These are phyloP conservation scores for Cladophialophora chaetospira DNA, from an alignment of 2,329 filamentous ascomycete species.

Conservation along the genomic window DNA sequence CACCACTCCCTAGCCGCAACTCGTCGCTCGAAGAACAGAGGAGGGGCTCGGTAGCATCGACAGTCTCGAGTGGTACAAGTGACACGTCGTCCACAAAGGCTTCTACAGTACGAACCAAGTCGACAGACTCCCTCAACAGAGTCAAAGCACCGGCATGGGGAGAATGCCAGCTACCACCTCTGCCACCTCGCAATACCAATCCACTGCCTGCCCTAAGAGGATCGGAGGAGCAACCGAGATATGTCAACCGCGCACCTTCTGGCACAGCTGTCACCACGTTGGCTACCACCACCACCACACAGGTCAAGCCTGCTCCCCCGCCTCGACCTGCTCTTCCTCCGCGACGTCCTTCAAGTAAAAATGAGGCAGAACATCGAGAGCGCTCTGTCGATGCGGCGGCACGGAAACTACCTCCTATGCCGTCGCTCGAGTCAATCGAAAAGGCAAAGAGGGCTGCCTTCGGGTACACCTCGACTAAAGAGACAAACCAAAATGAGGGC, in stretches of 20 bases:
- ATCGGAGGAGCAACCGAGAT: slow-evolving; percentile 41
- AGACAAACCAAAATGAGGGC: slow-evolving; percentile 23
- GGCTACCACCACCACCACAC: slow-evolving; percentile 22
- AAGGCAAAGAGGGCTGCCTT: slow-evolving; percentile 50
- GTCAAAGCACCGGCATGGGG: slow-evolving; percentile 61
- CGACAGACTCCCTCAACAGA: slow-evolving; percentile 39
- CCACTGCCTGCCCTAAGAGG: slow-evolving; percentile 30
- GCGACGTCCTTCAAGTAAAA: slow-evolving; percentile 28
- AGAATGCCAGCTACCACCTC: slow-evolving; percentile 55
- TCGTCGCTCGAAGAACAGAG: slow-evolving; percentile 37
- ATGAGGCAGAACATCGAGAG: slow-evolving; percentile 14
- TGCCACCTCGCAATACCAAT: slow-evolving; percentile 52
- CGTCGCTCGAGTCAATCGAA: slow-evolving; percentile 39
- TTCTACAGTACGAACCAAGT: slow-evolving; percentile 29
- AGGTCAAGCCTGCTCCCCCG: slow-evolving; percentile 20
- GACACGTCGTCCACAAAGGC: slow-evolving; percentile 28
- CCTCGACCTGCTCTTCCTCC: slow-evolving; percentile 29
- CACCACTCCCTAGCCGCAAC: slow-evolving; percentile 51
- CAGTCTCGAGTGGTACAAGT: slow-evolving; percentile 49
- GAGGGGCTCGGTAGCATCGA: slow-evolving; percentile 52
- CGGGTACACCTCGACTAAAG: slow-evolving; percentile 33
- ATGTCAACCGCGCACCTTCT: slow-evolving; percentile 41
- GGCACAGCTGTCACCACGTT: slow-evolving; percentile 32
- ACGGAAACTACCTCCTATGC: slow-evolving; percentile 36
- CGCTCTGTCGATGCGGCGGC: slow-evolving; percentile 24